Evolutionary conservation across 2,329 filamentous ascomycete genomes (phyloP).

Genomic region (Fusarium haematococcum): DNA sequence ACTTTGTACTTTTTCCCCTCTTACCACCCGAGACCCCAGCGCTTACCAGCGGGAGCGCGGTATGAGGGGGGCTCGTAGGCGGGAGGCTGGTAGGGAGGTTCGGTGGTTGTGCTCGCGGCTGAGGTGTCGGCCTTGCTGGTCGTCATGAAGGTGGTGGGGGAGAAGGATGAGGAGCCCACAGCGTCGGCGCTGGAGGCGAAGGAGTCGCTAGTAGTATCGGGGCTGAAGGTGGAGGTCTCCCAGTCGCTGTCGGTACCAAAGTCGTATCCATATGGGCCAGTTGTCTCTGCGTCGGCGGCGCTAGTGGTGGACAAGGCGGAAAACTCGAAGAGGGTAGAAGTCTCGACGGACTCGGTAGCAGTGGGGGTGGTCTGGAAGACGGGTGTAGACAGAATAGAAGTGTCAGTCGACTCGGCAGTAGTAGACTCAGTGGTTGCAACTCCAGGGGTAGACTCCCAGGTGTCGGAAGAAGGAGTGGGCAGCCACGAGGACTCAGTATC

Average conservation of each 20-base stretch:
- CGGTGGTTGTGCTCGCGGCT: constrained; percentile 1
- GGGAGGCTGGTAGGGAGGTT: constrained; percentile 34
- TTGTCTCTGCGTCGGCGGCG: constrained; percentile 2
- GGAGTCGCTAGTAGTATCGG: background rate
- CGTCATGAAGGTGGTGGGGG: constrained; percentile 41
- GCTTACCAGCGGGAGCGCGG: constrained; percentile 38
- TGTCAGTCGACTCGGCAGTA: background rate
- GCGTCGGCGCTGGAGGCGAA: constrained; percentile 27
- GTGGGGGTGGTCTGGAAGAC: background rate
- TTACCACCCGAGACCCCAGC: constrained; percentile 24
- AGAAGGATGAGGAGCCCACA: constrained; percentile 1
- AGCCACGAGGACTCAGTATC: background rate
- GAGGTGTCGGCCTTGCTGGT: constrained; percentile 32
- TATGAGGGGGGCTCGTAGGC: constrained; percentile 41
- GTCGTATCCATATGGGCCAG: constrained; percentile 24
- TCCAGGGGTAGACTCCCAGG: background rate
- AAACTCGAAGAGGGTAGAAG: background rate
- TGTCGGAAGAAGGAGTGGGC: background rate
- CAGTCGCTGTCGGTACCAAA: constrained; percentile 22
- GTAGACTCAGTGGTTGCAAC: constrained; percentile 1
- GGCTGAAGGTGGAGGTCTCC: constrained; percentile 1
- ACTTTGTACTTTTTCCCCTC: background rate
- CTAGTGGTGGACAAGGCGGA: background rate
- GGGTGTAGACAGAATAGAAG: background rate
- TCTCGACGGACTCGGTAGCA: background rate